These are phyloP conservation scores for Lactarius indigo DNA, from an alignment of 768 basidiomycete species.

Conservation along the genomic window DNA sequence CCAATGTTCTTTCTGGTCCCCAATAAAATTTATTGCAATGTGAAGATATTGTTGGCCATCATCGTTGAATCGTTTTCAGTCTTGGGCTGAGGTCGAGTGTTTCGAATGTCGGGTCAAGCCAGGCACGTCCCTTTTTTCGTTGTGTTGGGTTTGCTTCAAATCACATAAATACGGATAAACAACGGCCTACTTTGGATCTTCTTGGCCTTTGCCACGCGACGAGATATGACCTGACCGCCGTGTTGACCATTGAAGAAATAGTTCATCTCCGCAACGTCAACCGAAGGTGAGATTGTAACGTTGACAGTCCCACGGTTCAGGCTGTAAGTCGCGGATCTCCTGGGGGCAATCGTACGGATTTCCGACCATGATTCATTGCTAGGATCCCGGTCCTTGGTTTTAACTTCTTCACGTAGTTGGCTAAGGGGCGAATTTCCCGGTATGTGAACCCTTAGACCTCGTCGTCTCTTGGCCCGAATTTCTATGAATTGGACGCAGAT, in stretches of 20 bases:
- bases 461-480: neutral
- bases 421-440: slow-evolving; percentile 8
- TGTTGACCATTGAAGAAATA: neutral
- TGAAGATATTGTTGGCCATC: neutral
- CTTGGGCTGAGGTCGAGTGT: too few species aligned
- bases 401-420: neutral
- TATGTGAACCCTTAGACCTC: slow-evolving; percentile 2
- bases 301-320: neutral
- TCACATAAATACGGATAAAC: too few species aligned
- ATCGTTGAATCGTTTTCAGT: too few species aligned
- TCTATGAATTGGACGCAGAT: neutral
- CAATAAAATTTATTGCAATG: neutral
- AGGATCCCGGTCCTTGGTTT: slow-evolving; percentile 20
- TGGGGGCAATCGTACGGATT: neutral
- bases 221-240: neutral
- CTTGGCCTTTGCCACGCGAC: neutral
- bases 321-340: neutral
- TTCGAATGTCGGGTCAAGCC: too few species aligned
- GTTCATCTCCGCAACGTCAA: neutral
- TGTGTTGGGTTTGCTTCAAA: too few species aligned
- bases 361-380: neutral
- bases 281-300: neutral
- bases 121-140: too few species aligned
- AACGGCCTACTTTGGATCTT: neutral
- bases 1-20: neutral